A percentile compares a stretch with the other conserved stretches of the same genome.
Conservation (phyloP, 2,329 filamentous ascomycete genomes). For the Beauveria medogensis region DNA sequence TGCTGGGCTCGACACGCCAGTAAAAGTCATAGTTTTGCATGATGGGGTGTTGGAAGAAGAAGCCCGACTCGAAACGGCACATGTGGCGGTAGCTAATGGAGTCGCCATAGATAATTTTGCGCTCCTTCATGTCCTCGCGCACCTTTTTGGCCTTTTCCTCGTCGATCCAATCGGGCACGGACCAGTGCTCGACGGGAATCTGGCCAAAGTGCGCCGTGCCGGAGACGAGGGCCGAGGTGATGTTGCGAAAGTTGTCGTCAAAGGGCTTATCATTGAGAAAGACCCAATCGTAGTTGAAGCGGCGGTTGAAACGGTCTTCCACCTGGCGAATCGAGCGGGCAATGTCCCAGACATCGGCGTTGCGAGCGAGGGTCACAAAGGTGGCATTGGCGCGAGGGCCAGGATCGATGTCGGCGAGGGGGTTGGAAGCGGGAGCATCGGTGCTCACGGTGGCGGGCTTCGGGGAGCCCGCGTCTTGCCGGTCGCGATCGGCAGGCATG, state of each 20-base stretch:
- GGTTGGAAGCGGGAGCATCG: slow-evolving; percentile 43
- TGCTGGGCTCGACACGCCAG: slow-evolving; percentile 96
- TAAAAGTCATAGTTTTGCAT: slow-evolving; percentile 99
- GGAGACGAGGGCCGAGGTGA: slow-evolving; percentile 83
- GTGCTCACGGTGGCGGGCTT: slow-evolving; percentile 45
- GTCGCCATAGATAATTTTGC: slow-evolving; percentile 97
- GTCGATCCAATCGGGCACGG: slow-evolving; percentile 91
- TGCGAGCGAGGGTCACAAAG: slow-evolving; percentile 91
- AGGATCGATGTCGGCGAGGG: slow-evolving; percentile 37
- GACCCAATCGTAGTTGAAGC: slow-evolving; percentile 98
- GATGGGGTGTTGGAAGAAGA: slow-evolving; percentile 93
- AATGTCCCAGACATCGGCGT: slow-evolving; percentile 93
- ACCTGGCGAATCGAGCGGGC: slow-evolving; percentile 91
- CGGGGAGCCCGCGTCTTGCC: slow-evolving; percentile 32
- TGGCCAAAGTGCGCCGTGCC: slow-evolving; percentile 85
- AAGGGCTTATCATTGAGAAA: slow-evolving; percentile 97
- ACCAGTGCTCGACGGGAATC: slow-evolving; percentile 92
- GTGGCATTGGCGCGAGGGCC: slow-evolving; percentile 89
- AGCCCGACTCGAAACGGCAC: slow-evolving; percentile 98
- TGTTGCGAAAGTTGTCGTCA: slow-evolving; percentile 84
- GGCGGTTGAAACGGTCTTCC: slow-evolving; percentile 95
- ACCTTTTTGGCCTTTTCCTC: slow-evolving; percentile 86
- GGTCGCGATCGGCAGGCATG: slow-evolving; percentile 19
- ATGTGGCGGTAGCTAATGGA: slow-evolving; percentile 97
- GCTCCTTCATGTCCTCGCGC: slow-evolving; percentile 85